A percentile compares a stretch with the other conserved stretches of the same genome.
These are phyloP conservation scores for Fusarium pseudocircinatum DNA, from an alignment of 2,329 filamentous ascomycete genomes.

Conservation along the genomic window DNA sequence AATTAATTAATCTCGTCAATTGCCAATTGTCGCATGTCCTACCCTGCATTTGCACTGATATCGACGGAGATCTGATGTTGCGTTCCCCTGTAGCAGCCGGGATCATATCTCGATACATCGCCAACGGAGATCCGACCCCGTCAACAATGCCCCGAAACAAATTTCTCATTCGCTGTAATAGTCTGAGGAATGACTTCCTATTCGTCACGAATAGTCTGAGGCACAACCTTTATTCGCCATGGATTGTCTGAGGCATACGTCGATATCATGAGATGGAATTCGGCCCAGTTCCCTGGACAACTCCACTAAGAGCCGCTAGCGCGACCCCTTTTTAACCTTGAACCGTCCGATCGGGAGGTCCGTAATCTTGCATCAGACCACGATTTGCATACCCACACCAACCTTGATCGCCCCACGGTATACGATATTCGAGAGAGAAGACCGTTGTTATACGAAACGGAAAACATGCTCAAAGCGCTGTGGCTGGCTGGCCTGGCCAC, in stretches of 20 bases:
- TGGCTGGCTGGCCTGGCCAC: constrained; percentile 26
- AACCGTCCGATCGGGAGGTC: constrained; percentile 22
- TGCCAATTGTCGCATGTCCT: background rate
- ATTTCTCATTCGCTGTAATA: background rate
- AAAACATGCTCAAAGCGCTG: background rate
- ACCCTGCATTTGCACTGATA: background rate
- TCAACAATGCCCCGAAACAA: background rate
- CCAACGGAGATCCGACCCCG: background rate
- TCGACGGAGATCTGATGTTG: background rate
- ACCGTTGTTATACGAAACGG: background rate
- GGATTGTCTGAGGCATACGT: background rate
- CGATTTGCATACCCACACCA: background rate
- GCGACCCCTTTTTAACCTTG: background rate
- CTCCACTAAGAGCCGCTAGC: constrained; percentile 1
- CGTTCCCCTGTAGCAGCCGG: background rate
- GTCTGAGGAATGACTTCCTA: background rate
- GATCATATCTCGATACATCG: background rate
- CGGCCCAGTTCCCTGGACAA: background rate
- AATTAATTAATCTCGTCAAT: background rate
- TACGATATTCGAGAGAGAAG: background rate
- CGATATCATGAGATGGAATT: background rate
- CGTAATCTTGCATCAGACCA: constrained; percentile 15
- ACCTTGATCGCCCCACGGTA: background rate
- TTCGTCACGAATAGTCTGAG: background rate
- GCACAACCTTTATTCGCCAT: background rate